Evolutionary conservation across 805 yeast species (phyloP), one percentile per base, ranked within the genome.

Genomic region (Maudiozyma bulderi): DNA sequence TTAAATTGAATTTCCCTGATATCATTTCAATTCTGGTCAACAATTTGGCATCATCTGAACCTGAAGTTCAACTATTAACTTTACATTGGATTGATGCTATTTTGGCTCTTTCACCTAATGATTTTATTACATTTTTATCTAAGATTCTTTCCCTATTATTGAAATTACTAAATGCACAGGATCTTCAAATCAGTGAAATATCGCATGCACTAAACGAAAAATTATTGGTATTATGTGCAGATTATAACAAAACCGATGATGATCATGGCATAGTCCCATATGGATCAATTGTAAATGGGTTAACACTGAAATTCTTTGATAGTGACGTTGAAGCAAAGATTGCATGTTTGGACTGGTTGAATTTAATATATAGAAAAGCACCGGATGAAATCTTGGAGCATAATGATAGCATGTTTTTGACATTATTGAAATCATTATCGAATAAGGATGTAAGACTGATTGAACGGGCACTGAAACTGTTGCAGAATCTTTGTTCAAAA

Each of bases 291-390:
- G 80, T 89, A 40, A 81, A 81, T 50, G 81, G 84, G 5, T 72
- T 91, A 49, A 82, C 87, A 3, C 62, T 80, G 40, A 95, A 89
- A 60, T 81, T 85, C 52, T 67, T 80, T 50, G 81, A 79, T 54
- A 87, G 84, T 47, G 82, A 86, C 56, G 95, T 88, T 52, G 80
- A 82, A 31, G 85, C 96, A 0, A 75, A 93, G 50, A 74, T 88
- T 34, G 87, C 95, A 0, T 82, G 93, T 28, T 69, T 93, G 35
- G 95, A 90, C 54, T 93, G 99, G 99, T 71, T 93, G 33, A 80
- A 81, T 13, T 79, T 87, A 75, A 72, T 93, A 40, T 91, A 89
- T 59, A 74, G 78, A 30, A 82, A 82, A 55, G 82, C 83, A 20
- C 84, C 85, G 2, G 67, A 71, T 39, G 74, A 77, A 51, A 71